A percentile compares a stretch with the other conserved stretches of the same genome.
Conservation (phyloP, 805 yeast species). For the Ogataea degrootiae region DNA sequence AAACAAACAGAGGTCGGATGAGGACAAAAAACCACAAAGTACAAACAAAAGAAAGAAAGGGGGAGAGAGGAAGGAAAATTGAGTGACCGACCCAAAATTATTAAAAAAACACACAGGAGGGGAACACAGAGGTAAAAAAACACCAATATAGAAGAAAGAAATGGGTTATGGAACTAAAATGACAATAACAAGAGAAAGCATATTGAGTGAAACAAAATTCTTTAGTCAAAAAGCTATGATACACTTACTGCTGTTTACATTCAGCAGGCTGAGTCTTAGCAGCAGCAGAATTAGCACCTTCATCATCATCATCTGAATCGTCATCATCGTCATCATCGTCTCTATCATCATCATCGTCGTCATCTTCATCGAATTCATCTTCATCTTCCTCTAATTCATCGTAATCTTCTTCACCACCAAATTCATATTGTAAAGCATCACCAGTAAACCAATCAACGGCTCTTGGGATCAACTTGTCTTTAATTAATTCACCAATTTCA, state of each 20-base stretch:
- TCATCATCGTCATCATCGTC: slow-evolving; percentile 44
- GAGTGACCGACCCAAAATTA: too few relatives aligned
- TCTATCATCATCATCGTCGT: slow-evolving; percentile 57
- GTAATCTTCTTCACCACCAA: slow-evolving; percentile 46
- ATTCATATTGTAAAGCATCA: slow-evolving; percentile 80
- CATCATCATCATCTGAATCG: slow-evolving; percentile 32
- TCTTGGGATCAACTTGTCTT: slow-evolving; percentile 92
- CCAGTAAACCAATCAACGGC: slow-evolving; percentile 99
- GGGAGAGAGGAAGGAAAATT: too few relatives aligned
- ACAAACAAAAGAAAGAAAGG: too few relatives aligned
- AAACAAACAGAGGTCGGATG: too few relatives aligned
- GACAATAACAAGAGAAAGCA: too few relatives aligned
- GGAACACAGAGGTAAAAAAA: too few relatives aligned
- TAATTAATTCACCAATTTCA: slow-evolving; percentile 92
- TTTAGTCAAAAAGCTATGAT: neutral
- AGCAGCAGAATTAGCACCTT: slow-evolving; percentile 30
- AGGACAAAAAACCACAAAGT: too few relatives aligned
- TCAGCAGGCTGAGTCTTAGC: slow-evolving; percentile 66
- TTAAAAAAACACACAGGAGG: too few relatives aligned
- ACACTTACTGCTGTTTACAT: slow-evolving; percentile 64
- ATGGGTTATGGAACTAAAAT: too few relatives aligned
- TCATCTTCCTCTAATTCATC: slow-evolving; percentile 59
- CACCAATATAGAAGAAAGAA: too few relatives aligned
- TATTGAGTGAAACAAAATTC: too few relatives aligned
- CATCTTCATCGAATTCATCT: slow-evolving; percentile 58